phyloP scores from a whole-genome alignment of 106 monocot genomes.

The Acorus gramineus region DNA sequence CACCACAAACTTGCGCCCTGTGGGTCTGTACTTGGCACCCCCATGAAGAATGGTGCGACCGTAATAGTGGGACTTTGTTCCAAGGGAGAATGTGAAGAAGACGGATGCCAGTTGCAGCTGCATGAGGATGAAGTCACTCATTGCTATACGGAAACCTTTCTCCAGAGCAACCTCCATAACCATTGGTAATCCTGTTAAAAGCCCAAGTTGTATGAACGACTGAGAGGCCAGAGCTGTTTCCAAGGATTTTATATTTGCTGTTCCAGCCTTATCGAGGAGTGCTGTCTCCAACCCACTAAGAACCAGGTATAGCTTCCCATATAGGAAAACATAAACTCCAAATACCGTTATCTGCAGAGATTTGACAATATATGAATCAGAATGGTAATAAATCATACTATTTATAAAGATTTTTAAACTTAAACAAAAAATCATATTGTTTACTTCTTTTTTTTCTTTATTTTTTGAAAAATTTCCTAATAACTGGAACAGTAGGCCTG shows the following conservation, averaged over 20 bases:
- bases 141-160: slow-evolving; percentile 53
- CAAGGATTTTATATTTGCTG: slow-evolving; percentile 53
- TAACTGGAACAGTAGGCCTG: no score
- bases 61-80: slow-evolving; percentile 72
- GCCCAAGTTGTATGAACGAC: slow-evolving; percentile 66
- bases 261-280: slow-evolving; percentile 28
- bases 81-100: slow-evolving; percentile 83
- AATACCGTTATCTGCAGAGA: slow-evolving; percentile 52
- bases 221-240: slow-evolving; percentile 76
- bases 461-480: no score
- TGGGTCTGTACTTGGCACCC: slow-evolving; percentile 64
- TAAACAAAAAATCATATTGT: neutral
- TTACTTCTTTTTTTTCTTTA: no score
- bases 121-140: slow-evolving; percentile 75
- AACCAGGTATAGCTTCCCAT: slow-evolving; percentile 63
- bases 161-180: slow-evolving; percentile 70
- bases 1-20: slow-evolving; percentile 69
- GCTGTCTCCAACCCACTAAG: slow-evolving; percentile 61
- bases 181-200: slow-evolving; percentile 78
- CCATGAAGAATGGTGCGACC: slow-evolving; percentile 76
- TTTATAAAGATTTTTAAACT: neutral
- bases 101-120: slow-evolving; percentile 65
- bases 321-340: slow-evolving; percentile 60
- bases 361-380: no score
- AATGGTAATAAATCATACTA: no score